A percentile compares a stretch with the other conserved stretches of the same genome.
Evolutionary conservation across 768 basidiomycete species (phyloP).

Genomic region (Kwoniella shandongensis): DNA sequence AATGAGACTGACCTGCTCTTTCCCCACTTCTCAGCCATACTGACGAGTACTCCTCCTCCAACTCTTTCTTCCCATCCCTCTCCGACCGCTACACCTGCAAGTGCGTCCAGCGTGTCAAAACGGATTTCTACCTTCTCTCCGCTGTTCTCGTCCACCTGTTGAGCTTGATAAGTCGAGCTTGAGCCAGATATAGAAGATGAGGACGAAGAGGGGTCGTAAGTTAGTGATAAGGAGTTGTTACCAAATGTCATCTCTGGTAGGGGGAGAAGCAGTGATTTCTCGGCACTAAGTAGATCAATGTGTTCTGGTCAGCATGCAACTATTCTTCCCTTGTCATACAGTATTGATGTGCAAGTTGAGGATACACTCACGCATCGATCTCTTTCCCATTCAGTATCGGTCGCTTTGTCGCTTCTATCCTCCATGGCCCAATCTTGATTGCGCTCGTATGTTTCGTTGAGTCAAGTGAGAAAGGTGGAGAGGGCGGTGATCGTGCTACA

Average conservation of each 20-base stretch:
- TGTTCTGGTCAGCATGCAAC: background rate
- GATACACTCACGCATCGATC: constrained; percentile 61
- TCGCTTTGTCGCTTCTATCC: constrained; percentile 47
- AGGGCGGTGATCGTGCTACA: background rate
- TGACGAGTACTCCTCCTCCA: constrained; percentile 90
- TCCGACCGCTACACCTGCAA: constrained; percentile 64
- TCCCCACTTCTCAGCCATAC: constrained; percentile 91
- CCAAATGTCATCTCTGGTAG: constrained; percentile 98
- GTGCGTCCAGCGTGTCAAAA: constrained; percentile 69
- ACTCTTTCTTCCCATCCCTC: constrained; percentile 73
- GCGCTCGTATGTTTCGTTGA: constrained; percentile 6
- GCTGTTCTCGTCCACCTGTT: background rate
- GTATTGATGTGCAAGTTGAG: background rate
- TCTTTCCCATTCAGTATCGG: constrained; percentile 62
- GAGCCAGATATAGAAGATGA: constrained; percentile 3
- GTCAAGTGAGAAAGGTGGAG: background rate
- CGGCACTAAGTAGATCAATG: constrained; percentile 35
- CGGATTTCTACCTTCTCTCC: constrained; percentile 29
- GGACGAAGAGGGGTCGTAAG: constrained; percentile 56
- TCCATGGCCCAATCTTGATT: constrained; percentile 54
- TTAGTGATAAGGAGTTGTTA: constrained; percentile 69
- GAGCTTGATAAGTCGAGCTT: background rate
- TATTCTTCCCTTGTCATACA: background rate
- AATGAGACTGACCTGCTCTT: constrained; percentile 66
- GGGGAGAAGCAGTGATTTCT: constrained; percentile 63